phyloP scores from a whole-genome alignment of 2,329 filamentous ascomycete species.

The Botrytis byssoidea region DNA sequence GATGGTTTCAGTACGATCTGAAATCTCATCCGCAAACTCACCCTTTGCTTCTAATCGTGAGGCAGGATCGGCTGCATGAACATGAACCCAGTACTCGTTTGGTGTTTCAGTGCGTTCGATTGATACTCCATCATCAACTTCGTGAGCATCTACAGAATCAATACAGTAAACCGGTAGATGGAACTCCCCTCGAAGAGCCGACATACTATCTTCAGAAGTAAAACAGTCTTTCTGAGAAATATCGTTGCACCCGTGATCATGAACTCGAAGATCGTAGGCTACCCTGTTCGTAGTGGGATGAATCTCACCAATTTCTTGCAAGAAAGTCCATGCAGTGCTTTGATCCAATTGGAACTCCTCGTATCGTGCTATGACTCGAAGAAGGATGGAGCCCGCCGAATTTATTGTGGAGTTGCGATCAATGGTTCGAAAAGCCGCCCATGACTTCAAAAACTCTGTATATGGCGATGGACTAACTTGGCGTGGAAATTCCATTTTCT shows the following conservation, averaged over 20 bases:
- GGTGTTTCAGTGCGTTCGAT: conserved; percentile 56
- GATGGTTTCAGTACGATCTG: conserved; percentile 57
- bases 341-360: conserved; percentile 46
- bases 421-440: conserved; percentile 59
- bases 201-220: conserved; percentile 46
- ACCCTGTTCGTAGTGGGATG: conserved; percentile 68
- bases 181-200: conserved; percentile 56
- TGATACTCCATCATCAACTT: conserved; percentile 80
- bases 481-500: not conserved
- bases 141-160: conserved; percentile 61
- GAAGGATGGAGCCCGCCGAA: conserved; percentile 61
- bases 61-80: conserved; percentile 77
- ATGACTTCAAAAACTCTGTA: conserved; percentile 62
- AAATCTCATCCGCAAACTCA: conserved; percentile 58
- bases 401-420: conserved; percentile 52
- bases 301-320: conserved; percentile 74
- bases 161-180: conserved; percentile 68
- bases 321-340: conserved; percentile 58
- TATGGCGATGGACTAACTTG: not conserved
- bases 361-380: conserved; percentile 63
- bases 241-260: not conserved
- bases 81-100: conserved; percentile 68
- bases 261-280: conserved; percentile 57
- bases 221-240: not conserved
- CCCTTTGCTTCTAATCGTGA: conserved; percentile 63